Evolutionary conservation across 228 moss, liverwort and hornwort species (phyloP), one percentile per base, ranked within the genome.

Genomic region (Sphagnum magellanicum): DNA sequence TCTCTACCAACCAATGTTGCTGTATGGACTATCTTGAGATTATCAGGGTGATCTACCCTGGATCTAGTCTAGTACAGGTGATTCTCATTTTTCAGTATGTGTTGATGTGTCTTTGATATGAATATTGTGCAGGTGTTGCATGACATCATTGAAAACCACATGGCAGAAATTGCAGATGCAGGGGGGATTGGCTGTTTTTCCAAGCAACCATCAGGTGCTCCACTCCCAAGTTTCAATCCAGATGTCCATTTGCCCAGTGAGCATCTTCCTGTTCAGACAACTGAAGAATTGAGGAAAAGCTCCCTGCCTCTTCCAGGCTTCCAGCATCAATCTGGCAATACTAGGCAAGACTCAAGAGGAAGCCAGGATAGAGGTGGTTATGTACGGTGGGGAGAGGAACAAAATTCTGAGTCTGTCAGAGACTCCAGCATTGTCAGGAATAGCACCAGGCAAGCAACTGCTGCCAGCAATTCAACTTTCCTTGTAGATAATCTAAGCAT

Each of bases 141-240:
- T 74, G 97, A 93, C 59, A 88, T 93, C 55, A 93, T 93, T 69
- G 84, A 83, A 74, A 88, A 85, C 68, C 97, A 98, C 75, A 98
- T 98, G 93, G 71, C 81, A 58, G 91, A 98, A 74, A 98, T 98
- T 78, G 73, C 76, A 7, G 85, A 79, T 67, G 87, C 88, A 50
- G 97, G 93, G 69, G 97, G 97, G 49, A 98, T 93, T 51, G 93
- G 97, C 66, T 83, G 88, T 79, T 84, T 90, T 65, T 74, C 80
- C 59, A 97, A 93, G 66, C 85, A 87, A 53, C 70, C 83, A 49
- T 16, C 67, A 4, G 75, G 67, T 51, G 50, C 16, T 14, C 17
- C 49, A 15, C 32, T 49, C 50, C 0, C 53, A 5, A 16, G 51
- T 15, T 16, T 16, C 62, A 57, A 68, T 5, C 32, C 48, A 67